Conservation (phyloP, 179 eudicot species). For the Dionaea muscipula region DNA sequence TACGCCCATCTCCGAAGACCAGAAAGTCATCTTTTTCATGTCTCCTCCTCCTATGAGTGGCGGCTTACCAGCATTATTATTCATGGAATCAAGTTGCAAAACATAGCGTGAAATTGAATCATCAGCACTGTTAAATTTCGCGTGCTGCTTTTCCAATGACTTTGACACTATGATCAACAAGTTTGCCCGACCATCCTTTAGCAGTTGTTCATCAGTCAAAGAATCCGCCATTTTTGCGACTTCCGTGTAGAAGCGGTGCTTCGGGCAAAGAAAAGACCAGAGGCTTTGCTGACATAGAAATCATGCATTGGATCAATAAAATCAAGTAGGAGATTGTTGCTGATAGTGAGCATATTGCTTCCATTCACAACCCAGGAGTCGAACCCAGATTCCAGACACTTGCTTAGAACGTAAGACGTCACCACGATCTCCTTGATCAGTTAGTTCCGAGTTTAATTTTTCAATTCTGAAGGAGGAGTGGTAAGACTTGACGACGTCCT, state of each 20-base stretch:
- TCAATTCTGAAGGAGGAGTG: constrained; percentile 18
- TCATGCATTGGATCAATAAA: constrained; percentile 19
- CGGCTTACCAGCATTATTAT: constrained; percentile 27
- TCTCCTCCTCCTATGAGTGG: constrained; percentile 18
- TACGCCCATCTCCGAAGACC: constrained; percentile 43
- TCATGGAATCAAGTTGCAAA: constrained; percentile 20
- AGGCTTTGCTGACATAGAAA: constrained; percentile 32
- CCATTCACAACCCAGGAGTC: constrained; percentile 46
- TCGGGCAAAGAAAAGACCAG: constrained; percentile 25
- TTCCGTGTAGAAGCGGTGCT: constrained; percentile 35
- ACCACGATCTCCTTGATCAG: constrained; percentile 35
- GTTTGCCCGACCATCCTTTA: constrained; percentile 10
- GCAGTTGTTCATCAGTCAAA: constrained; percentile 17
- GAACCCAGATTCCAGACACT: constrained; percentile 47
- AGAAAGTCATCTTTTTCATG: constrained; percentile 33
- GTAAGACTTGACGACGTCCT: constrained; percentile 20
- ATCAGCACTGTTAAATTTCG: constrained; percentile 27
- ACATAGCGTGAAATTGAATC: constrained; percentile 26
- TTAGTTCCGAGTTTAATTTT: constrained; percentile 23
- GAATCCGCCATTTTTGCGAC: constrained; percentile 21
- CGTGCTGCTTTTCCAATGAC: constrained; percentile 22
- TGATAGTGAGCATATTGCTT: constrained; percentile 38
- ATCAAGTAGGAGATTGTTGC: constrained; percentile 21
- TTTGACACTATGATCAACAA: constrained; percentile 25
- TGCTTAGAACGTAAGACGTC: constrained; percentile 35